Evolutionary conservation across 257 asterid species (phyloP), one percentile per base, ranked within the genome.

Genomic region (Solanum habrochaites): DNA sequence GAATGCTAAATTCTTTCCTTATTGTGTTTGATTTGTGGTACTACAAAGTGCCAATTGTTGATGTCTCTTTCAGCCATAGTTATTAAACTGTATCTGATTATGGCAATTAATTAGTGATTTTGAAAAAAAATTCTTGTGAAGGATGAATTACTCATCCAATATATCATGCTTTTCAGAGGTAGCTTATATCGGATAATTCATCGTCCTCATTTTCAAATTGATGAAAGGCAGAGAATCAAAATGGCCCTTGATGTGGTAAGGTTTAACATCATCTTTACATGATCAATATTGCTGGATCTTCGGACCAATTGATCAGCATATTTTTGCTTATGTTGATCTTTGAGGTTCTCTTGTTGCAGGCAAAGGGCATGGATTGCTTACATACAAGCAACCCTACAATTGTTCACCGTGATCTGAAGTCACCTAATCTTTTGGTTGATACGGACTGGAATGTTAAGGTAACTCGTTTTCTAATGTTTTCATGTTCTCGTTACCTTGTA

Each of bases 211-310:
- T 90, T 94, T 91, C 99, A 95, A 90, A 95, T 97, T 83, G 98
- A 97, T 92, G 99, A 97, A 92, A 95, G 92, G 88, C 94, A 93
- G 87, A 93, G 99, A 94, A 94, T 97, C 75, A 96, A 90, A 89
- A 97, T 97, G 99, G 99, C 99, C 87, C 93, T 97, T 89, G 99
- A 97, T 91, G 99, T 97, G 99, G 99, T 97, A 96, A 29, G 85
- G 56, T 49, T n/a, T 20, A 80, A 40, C 29, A n/a, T 6, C 83
- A 47, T 47, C 85, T 29, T 80, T 80, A 78, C 25, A 9, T 80
- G 64, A 80, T 49, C 69, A 80, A 18, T 80, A 27, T 9, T 14
- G 84, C 42, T 45, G 84, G 84, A 47, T 62, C 67, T 80, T 80
- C 4, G 42, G 85, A 80, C 18, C 29, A 29, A 15, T 77, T 56